Evolutionary conservation across 2,329 filamentous ascomycete species (phyloP).

Genomic region (Fusarium papillatum): DNA sequence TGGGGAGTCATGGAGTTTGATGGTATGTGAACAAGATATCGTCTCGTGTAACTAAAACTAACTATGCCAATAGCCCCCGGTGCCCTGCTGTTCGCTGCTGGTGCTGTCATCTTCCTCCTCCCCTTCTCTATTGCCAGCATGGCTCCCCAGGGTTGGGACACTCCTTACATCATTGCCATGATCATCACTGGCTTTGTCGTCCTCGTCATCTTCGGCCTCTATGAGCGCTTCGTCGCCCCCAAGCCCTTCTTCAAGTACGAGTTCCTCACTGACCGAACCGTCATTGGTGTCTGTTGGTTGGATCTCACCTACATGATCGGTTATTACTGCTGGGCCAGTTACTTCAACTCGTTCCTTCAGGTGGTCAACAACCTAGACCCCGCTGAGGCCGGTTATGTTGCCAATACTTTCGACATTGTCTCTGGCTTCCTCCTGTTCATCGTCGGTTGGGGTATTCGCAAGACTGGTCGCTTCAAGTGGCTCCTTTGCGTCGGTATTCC

Average conservation of each 20-base stretch:
- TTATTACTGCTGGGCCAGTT: constrained; percentile 61
- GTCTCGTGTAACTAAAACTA: neutral
- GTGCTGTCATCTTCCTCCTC: constrained; percentile 67
- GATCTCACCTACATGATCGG: constrained; percentile 55
- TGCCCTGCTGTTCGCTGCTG: constrained; percentile 63
- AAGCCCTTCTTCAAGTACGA: constrained; percentile 69
- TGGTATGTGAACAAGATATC: constrained; percentile 37
- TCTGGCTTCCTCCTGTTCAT: constrained; percentile 60
- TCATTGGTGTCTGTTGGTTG: constrained; percentile 62
- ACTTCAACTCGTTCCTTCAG: constrained; percentile 65
- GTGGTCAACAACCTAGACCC: constrained; percentile 63
- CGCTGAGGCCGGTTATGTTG: constrained; percentile 62
- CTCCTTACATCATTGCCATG: constrained; percentile 66
- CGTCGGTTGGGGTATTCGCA: constrained; percentile 61
- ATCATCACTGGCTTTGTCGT: constrained; percentile 68
- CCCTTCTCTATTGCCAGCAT: constrained; percentile 68
- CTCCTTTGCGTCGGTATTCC: constrained; percentile 63
- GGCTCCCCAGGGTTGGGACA: constrained; percentile 59
- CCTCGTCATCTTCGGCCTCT: constrained; percentile 64
- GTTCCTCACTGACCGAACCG: constrained; percentile 62
- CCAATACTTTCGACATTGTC: constrained; percentile 62
- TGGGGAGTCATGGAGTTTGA: constrained; percentile 40
- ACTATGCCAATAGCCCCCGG: constrained; percentile 61
- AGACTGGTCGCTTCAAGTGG: constrained; percentile 66
- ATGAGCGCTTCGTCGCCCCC: constrained; percentile 67